Base-by-base conservation (phyloP, 345 rosid species). In the Laguncularia racemosa region DNA sequence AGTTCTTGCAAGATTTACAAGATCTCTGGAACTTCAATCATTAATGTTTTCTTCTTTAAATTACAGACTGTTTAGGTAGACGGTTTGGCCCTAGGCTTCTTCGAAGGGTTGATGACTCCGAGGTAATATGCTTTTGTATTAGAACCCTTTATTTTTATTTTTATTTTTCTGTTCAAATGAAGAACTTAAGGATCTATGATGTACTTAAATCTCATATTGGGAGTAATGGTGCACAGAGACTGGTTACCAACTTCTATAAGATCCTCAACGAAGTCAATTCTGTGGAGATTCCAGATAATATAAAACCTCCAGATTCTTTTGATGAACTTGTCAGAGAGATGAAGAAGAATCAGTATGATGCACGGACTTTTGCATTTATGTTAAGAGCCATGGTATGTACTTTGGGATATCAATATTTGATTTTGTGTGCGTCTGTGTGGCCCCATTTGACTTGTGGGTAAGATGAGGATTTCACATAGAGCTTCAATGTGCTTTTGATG, bases 31-130 rank as follows among this genome's bases (percentile, higher is more conserved):
- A 6, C 5, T 23, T 59, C 58, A 51, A 38, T 53, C 62, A 28
- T 69, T 69, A 46, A 47, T 55, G 18, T 62, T 44, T 26, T 61
- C 17, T 43, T 54, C 60, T 57, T 56, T 56, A 48, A 51, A 44
- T 67, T 59, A 62, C 80, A 95, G 99, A 88, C 86, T 95, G 99
- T 81, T 84, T 95, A 79, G 99, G 99, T 59, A 81, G 99, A 78
- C 89, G 96, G 63, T 77, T 85, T 68, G 99, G 99, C 75, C 99
- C 99, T 47, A 88, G 81, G 79, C 73, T 95, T 81, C 95, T 93
- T 44, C 87, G 93, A 50, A 80, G 89, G 67, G 84, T 67, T 71
- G 97, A 90, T 84, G 93, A 81, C 78, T 90, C 99, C 59, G 93
- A 71, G 89, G 97, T 90, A 84, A 81, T 6, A 9, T 33, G 40